A percentile compares a stretch with the other conserved stretches of the same genome.
Evolutionary conservation across 306 rosid genomes (phyloP).

Genomic region (Fragaria ananassa): DNA sequence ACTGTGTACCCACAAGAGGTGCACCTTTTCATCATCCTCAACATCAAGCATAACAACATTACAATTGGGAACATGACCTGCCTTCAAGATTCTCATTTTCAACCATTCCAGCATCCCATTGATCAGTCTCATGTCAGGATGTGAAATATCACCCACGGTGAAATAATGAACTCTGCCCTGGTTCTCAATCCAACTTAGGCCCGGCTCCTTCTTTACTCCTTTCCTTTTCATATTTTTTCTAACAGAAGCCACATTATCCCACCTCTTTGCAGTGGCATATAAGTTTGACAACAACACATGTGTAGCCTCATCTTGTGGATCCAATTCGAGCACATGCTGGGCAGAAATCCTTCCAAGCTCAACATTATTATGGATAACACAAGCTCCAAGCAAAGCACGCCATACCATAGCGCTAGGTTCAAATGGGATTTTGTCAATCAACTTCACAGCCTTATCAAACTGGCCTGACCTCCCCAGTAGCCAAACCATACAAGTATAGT

Average conservation of each 20-base stretch:
- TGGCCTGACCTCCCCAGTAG: slow-evolving; percentile 63
- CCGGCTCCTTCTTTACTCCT: slow-evolving; percentile 80
- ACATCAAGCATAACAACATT: slow-evolving; percentile 60
- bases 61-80: slow-evolving; percentile 62
- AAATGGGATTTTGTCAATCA: slow-evolving; percentile 60
- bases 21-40: slow-evolving; percentile 71
- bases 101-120: slow-evolving; percentile 56
- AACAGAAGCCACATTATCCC: slow-evolving; percentile 63
- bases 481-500: slow-evolving; percentile 68
- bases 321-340: slow-evolving; percentile 58
- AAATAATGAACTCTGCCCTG: slow-evolving; percentile 60
- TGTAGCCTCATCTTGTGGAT: slow-evolving; percentile 73
- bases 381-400: slow-evolving; percentile 82
- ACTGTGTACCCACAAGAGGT: slow-evolving; percentile 69
- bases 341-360: slow-evolving; percentile 61
- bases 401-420: slow-evolving; percentile 81
- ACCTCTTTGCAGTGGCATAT: slow-evolving; percentile 57
- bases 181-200: slow-evolving; percentile 78
- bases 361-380: slow-evolving; percentile 62
- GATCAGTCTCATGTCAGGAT: slow-evolving; percentile 60
- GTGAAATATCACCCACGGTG: slow-evolving; percentile 57
- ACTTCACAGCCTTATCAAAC: slow-evolving; percentile 58
- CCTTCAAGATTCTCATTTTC: slow-evolving; percentile 52
- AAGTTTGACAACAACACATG: slow-evolving; percentile 72
- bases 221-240: slow-evolving; percentile 75